A percentile compares a stretch with the other conserved stretches of the same genome.
Conservation (phyloP, 2,329 filamentous ascomycete species). For the Exutisphaerella laricina region DNA sequence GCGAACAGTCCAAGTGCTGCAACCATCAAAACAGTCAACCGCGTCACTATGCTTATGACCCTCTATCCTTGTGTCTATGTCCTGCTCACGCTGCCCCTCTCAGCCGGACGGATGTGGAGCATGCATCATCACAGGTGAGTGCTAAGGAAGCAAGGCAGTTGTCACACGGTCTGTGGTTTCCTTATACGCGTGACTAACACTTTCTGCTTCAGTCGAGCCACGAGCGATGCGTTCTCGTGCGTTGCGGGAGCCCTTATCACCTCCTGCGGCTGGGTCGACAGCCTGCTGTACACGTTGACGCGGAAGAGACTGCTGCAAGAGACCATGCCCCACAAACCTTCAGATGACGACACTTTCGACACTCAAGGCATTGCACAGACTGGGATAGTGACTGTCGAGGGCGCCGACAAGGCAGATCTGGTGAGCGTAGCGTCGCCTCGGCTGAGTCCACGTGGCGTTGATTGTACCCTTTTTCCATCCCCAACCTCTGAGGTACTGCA, state of each 20-base stretch:
- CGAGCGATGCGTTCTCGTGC: slow-evolving; percentile 42
- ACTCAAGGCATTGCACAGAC: no score
- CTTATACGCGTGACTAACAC: no score
- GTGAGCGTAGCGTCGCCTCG: no score
- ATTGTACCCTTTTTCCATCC: no score
- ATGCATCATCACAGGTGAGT: no score
- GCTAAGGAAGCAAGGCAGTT: no score
- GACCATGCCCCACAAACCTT: slow-evolving; percentile 24
- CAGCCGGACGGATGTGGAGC: slow-evolving; percentile 55
- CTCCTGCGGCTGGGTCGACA: slow-evolving; percentile 55
- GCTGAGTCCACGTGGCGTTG: no score
- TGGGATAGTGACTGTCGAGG: no score
- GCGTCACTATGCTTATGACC: slow-evolving; percentile 54
- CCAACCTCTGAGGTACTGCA: no score
- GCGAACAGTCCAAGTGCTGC: slow-evolving; percentile 18
- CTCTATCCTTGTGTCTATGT: slow-evolving; percentile 66
- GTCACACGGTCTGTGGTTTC: no score
- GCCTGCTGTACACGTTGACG: slow-evolving; percentile 54
- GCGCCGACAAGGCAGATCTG: no score
- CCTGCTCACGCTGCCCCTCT: slow-evolving; percentile 62
- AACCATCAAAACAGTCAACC: slow-evolving; percentile 30
- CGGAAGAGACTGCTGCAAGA: slow-evolving; percentile 50
- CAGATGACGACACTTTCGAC: no score
- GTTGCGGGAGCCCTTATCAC: slow-evolving; percentile 53
- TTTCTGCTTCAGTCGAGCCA: slow-evolving; percentile 13